Evolutionary conservation across 139 green algal species (phyloP), one percentile per base, ranked within the genome.

Genomic region (Coelastrella sp.): DNA sequence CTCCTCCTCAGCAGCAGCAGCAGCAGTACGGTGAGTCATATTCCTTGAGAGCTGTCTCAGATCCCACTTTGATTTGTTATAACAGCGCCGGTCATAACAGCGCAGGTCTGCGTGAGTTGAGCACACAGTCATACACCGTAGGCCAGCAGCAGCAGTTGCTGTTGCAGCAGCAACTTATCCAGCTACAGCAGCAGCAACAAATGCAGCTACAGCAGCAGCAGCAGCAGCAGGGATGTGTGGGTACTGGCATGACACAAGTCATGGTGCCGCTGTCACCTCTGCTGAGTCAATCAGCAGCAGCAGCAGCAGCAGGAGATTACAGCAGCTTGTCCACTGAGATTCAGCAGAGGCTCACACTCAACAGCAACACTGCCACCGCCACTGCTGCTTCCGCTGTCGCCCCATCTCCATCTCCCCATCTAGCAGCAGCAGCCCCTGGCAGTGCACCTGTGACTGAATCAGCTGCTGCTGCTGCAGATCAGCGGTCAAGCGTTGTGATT

Each of bases 201-300:
- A 15, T 60, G 25, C 75, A 82, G 75, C 24, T 60, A 24, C 75
- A 82, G 75, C 75, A 82, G 75, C 75, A 59, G 25, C 75, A 82
- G 75, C 75, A 82, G 27, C 25, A 22, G 25, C 25, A 20, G 25
- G 35, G 35, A 3, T 49, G 35, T 49, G 35, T 49, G 35, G 35
- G 35, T 49, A 49, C 35, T 5, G 35, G 35, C 35, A 49, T 49
- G 35, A 49, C 35, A 49, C 35, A 1, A 49, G 35, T 49, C 1
- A 49, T 49, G 35, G 35, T 49, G 35, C 35, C 35, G 35, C 35
- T 3, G 3, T 49, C 35, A 49, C 35, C 35, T 49, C 35, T 49
- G 35, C 35, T 49, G 35, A 49, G 35, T 49, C 35, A 1, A 5
- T 49, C 25, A 22, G 25, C 25, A 20, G 25, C 72, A 78, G 72